Percentiles rank a stretch among this genome's conserved stretches.
Evolutionary conservation across 2,329 filamentous ascomycete genomes (phyloP).

Genomic region (Colletotrichum sidae): DNA sequence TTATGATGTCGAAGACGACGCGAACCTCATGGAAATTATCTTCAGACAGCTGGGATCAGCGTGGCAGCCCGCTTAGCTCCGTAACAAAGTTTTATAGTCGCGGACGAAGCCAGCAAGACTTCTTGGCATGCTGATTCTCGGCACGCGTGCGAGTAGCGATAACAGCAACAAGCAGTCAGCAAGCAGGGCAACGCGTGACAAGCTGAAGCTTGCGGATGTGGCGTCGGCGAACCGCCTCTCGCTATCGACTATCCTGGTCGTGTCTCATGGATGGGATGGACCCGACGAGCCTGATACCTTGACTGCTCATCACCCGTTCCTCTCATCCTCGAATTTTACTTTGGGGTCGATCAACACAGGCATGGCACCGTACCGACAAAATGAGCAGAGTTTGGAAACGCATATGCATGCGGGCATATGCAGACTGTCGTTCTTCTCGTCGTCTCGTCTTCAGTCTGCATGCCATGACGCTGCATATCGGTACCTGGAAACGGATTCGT

Average conservation of each 20-base stretch:
- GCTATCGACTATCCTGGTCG: conserved; percentile 8
- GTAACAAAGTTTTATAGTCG: background rate
- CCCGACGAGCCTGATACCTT: conserved; percentile 30
- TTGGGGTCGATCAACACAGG: conserved; percentile 31
- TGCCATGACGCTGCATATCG: too few relatives aligned
- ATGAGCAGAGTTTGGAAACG: conserved; percentile 30
- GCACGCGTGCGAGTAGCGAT: background rate
- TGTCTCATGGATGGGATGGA: conserved; percentile 28
- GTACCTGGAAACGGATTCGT: too few relatives aligned
- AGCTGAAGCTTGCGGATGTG: conserved; percentile 23
- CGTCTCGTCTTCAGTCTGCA: conserved; percentile 10
- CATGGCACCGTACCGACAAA: conserved; percentile 24
- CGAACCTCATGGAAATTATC: too few relatives aligned
- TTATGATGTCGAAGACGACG: too few relatives aligned
- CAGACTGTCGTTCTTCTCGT: conserved; percentile 17
- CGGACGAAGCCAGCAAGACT: background rate
- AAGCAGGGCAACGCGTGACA: conserved; percentile 6
- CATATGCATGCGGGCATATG: conserved; percentile 5
- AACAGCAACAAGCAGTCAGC: conserved; percentile 1
- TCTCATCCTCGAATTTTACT: conserved; percentile 30
- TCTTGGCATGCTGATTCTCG: conserved; percentile 1
- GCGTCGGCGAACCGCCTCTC: conserved; percentile 14
- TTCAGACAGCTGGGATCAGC: conserved; percentile 11
- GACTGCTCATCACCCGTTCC: conserved; percentile 34
- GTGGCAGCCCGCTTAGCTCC: conserved; percentile 5